phyloP scores from a whole-genome alignment of 2,329 filamentous ascomycete species.

The Hymenoscyphus fraxineus region DNA sequence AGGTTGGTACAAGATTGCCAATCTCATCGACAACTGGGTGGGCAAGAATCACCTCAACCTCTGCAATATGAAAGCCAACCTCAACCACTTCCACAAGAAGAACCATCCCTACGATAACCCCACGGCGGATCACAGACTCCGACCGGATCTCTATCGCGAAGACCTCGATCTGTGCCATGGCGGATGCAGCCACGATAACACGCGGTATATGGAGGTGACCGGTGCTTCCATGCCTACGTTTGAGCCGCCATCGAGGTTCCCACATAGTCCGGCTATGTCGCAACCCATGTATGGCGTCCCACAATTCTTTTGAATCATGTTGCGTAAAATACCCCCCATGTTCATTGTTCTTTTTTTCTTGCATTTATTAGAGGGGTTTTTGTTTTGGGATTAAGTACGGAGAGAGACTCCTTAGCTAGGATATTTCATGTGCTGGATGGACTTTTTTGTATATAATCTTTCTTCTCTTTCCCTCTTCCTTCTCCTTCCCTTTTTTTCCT shows the following conservation, averaged over 20 bases:
- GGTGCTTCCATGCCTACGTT: slow-evolving; percentile 3
- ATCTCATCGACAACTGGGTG: slow-evolving; percentile 45
- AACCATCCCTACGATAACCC: not conserved
- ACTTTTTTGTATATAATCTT: not conserved
- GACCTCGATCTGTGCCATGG: slow-evolving; percentile 7
- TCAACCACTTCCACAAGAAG: slow-evolving; percentile 46
- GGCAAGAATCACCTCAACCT: slow-evolving; percentile 50
- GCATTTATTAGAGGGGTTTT: not conserved
- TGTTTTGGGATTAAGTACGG: not conserved
- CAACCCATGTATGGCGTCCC: not conserved
- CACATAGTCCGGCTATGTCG: not conserved
- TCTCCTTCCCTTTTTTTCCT: not conserved
- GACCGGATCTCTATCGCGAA: not conserved
- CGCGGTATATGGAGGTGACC: not conserved
- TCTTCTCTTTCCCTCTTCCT: not conserved
- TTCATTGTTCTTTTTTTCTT: not conserved
- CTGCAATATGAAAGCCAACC: slow-evolving; percentile 58
- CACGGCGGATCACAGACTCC: not conserved
- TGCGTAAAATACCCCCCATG: not conserved
- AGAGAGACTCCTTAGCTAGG: not conserved
- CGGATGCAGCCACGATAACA: slow-evolving; percentile 4
- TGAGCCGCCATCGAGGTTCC: slow-evolving; percentile 2
- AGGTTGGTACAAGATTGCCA: slow-evolving; percentile 56
- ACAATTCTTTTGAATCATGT: not conserved
- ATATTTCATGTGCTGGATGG: too few relatives aligned